Conservation (phyloP, 805 yeast genomes). For the Kazachstania viticola region DNA sequence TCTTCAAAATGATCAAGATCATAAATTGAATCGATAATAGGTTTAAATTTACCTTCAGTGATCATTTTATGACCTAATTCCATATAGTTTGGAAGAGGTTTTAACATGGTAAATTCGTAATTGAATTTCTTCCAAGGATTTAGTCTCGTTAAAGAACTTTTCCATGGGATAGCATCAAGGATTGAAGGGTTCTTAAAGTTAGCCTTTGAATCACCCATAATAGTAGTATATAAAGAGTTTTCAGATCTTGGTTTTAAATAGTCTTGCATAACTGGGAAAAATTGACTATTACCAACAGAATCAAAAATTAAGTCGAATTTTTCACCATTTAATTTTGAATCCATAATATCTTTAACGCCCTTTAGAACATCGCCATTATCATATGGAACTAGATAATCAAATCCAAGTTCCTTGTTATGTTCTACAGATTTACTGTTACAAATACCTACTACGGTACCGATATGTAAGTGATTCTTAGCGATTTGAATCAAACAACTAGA, state of each 20-base stretch:
- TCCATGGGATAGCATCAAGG: conserved; percentile 4
- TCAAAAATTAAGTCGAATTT: conserved; percentile 55
- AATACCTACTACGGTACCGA: conserved; percentile 43
- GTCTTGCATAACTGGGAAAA: conserved; percentile 32
- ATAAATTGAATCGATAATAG: conserved; percentile 44
- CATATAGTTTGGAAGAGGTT: conserved; percentile 7
- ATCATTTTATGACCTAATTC: conserved; percentile 16
- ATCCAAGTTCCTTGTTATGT: conserved; percentile 41
- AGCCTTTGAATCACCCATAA: conserved; percentile 43
- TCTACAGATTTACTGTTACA: conserved; percentile 40
- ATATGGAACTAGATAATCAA: conserved; percentile 47
- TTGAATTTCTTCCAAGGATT: conserved; percentile 23
- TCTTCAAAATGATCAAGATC: conserved; percentile 36
- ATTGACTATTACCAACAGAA: conserved; percentile 47
- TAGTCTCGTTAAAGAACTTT: conserved; percentile 8
- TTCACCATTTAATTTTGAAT: conserved; percentile 24
- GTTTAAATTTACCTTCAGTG: conserved; percentile 25
- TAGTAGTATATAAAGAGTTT: conserved; percentile 40
- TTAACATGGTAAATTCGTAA: conserved; percentile 15
- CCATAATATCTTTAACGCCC: conserved; percentile 25
- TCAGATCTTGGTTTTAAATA: conserved; percentile 36
- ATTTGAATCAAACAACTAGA: conserved; percentile 48
- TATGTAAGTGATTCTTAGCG: conserved; percentile 37
- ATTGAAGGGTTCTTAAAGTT: conserved; percentile 13
- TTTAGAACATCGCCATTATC: conserved; percentile 31